Evolutionary conservation across 768 basidiomycete species (phyloP).

Genomic region (Termitomyces sp.): DNA sequence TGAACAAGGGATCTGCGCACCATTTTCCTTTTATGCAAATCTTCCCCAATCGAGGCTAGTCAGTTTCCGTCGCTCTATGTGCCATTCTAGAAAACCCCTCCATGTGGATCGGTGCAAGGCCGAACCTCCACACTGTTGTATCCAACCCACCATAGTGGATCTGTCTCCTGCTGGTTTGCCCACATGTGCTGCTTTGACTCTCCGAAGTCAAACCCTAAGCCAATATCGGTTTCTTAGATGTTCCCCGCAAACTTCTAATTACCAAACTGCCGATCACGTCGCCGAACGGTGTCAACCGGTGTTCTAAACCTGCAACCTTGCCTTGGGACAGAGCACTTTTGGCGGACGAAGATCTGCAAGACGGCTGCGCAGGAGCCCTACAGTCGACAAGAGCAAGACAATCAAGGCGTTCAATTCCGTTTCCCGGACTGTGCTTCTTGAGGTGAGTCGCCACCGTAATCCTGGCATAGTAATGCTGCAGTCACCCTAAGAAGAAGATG

Average conservation of each 20-base stretch:
- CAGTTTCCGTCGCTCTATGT: not conserved
- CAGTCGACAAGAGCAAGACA: not conserved
- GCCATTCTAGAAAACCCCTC: constrained; percentile 8
- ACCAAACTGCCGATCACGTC: constrained; percentile 19
- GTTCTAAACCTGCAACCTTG: constrained; percentile 4
- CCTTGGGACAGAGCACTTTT: not conserved
- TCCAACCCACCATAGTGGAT: constrained; percentile 4
- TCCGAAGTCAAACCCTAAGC: constrained; percentile 4
- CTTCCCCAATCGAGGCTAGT: constrained; percentile 13
- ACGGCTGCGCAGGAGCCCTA: not conserved
- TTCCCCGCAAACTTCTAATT: constrained; percentile 13
- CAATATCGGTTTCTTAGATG: constrained; percentile 11
- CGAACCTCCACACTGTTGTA: not conserved
- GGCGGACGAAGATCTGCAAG: constrained; percentile 7
- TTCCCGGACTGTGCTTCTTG: not conserved
- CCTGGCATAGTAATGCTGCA: constrained; percentile 2
- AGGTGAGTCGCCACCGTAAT: not conserved
- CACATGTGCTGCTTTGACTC: constrained; percentile 6
- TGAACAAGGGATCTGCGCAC: constrained; percentile 11
- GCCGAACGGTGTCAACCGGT: constrained; percentile 9
- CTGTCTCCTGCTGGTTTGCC: not conserved
- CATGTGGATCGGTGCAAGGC: not conserved
- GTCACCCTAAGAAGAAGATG: constrained; percentile 1
- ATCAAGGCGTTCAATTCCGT: not conserved
- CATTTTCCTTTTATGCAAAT: constrained; percentile 14